Evolutionary conservation across 331 rosid genomes (phyloP), one percentile per base, ranked within the genome.

Genomic region (Dryas integrifolia): DNA sequence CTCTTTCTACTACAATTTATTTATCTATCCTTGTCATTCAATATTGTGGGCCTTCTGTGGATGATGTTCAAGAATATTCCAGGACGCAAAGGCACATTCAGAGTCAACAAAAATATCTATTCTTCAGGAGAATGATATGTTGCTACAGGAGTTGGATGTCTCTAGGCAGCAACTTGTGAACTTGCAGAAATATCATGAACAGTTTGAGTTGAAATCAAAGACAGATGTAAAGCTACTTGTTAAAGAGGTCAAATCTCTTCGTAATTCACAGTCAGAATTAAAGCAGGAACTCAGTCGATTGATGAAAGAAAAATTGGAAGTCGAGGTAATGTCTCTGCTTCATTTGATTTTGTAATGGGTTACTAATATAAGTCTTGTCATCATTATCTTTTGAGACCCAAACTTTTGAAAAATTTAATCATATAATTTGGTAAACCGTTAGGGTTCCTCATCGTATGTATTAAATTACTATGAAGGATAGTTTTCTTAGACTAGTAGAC

Each of bases 161-260:
- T 77, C 88, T 47, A 84, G 84, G 82, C 87, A 79, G 60, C 96
- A 91, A 72, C 80, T 91, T 73, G 80, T 86, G 73, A 65, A 81
- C 79, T 80, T 86, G 86, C 96, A 83, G 82, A 86, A 85, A 76
- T 71, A 72, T 72, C 89, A 89, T 62, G 92, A 91, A 41, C 97
- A 86, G 39, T 85, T 83, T 75, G 96, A 88, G 90, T 65, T 45
- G 59, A 91, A 94, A 85, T 86, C 98, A 75, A 94, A 94, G 89
- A 79, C 89, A 69, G 96, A 94, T 74, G 72, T 84, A 26, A 89
- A 91, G 85, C 65, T 94, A 82, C 87, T 94, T 63, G 77, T 88
- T 58, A 86, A 91, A 82, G 98, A 94, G 83, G 95, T 91, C 78
- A 94, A 89, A 80, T 84, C 90, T 72, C 97, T 94, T 67, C 83